phyloP scores from a whole-genome alignment of 305 asterid species.

The Fraxinus albicans region DNA sequence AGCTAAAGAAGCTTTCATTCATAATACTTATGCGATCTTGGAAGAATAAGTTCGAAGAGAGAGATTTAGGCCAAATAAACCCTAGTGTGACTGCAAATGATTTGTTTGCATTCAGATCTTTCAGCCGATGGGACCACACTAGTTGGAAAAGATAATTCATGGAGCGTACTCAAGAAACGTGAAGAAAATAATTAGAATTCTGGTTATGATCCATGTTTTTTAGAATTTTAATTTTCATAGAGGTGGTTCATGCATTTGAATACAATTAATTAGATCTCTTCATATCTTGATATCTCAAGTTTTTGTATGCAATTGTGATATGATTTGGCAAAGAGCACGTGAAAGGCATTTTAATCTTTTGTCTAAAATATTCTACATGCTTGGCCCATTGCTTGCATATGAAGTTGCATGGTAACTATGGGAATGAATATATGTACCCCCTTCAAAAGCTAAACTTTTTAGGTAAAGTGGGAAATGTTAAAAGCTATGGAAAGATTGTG shows the following conservation, averaged over 20 bases:
- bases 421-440: background rate
- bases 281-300: background rate
- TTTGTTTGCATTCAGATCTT: background rate
- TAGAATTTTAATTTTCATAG: background rate
- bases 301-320: background rate
- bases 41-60: background rate
- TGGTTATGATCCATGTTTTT: background rate
- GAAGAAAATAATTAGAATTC: background rate
- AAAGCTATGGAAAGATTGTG: background rate
- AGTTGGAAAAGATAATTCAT: background rate
- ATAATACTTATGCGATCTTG: background rate
- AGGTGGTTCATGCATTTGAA: background rate
- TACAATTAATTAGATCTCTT: background rate
- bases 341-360: background rate
- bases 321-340: background rate
- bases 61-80: background rate
- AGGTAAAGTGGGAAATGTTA: background rate
- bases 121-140: background rate
- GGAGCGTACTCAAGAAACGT: background rate
- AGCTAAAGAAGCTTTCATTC: background rate
- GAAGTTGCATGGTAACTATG: background rate
- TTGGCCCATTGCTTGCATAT: background rate
- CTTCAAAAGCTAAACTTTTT: background rate
- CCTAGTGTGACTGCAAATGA: background rate
- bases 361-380: background rate